These are phyloP conservation scores for Colletotrichum musicola DNA, from an alignment of 2,329 filamentous ascomycete species.

Conservation along the genomic window DNA sequence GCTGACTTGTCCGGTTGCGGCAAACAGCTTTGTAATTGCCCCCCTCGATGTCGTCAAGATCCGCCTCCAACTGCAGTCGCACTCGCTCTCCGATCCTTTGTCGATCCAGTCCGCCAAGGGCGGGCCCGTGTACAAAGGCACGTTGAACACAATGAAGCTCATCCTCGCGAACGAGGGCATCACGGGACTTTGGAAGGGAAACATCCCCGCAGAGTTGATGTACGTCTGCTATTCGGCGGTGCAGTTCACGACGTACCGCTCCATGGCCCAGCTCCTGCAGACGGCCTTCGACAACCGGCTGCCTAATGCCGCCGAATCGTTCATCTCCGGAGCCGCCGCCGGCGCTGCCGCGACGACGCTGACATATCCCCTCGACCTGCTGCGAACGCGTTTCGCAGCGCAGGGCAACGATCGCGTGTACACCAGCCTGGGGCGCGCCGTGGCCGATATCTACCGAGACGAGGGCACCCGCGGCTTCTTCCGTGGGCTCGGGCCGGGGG, in stretches of 20 bases:
- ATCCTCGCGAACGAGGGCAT: conserved; percentile 87
- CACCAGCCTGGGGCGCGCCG: conserved; percentile 73
- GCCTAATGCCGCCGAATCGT: conserved; percentile 79
- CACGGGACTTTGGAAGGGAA: conserved; percentile 95
- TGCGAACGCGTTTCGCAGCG: conserved; percentile 96
- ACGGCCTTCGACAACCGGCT: conserved; percentile 57
- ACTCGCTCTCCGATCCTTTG: conserved; percentile 82
- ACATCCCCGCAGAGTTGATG: conserved; percentile 93
- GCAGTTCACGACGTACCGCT: conserved; percentile 92
- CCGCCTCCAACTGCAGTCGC: conserved; percentile 91
- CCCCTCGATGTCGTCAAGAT: conserved; percentile 99
- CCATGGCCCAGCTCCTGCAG: conserved; percentile 76
- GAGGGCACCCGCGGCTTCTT: conserved; percentile 89
- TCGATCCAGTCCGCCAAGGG: conserved; percentile 63
- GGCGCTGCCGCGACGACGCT: conserved; percentile 84
- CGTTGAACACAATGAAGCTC: conserved; percentile 78
- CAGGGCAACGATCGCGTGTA: conserved; percentile 89
- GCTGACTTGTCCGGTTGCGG: conserved; percentile 37
- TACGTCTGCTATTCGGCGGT: conserved; percentile 91
- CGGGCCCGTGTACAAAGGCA: conserved; percentile 77
- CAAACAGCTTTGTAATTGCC: conserved; percentile 84
- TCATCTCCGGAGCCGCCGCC: conserved; percentile 84
- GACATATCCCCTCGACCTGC: conserved; percentile 93
- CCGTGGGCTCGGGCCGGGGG: conserved; percentile 82
- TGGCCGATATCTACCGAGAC: conserved; percentile 78